phyloP scores from a whole-genome alignment of 352 stramenopile species.

The Phytophthora multivora region DNA sequence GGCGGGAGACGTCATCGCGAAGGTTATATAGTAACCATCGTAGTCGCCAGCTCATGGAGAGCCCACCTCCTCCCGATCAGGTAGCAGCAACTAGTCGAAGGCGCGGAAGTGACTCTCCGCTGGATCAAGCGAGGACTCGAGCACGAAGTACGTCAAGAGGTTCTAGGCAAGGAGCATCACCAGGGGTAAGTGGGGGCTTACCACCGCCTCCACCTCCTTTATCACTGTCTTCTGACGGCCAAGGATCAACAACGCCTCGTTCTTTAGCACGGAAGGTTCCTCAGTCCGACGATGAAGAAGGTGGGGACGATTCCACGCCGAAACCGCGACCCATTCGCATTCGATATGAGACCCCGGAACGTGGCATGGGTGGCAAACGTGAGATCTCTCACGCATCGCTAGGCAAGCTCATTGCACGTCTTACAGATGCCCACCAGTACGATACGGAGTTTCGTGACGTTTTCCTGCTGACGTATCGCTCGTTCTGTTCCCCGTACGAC shows the following conservation, averaged over 20 bases:
- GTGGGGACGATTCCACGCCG: slow-evolving; percentile 17
- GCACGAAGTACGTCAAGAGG: slow-evolving; percentile 27
- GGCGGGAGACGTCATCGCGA: slow-evolving; percentile 17
- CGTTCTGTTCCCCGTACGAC: slow-evolving; percentile 84
- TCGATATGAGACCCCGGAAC: slow-evolving; percentile 70
- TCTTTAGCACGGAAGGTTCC: slow-evolving; percentile 27
- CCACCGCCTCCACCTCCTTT: slow-evolving; percentile 26
- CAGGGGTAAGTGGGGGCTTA: slow-evolving; percentile 18
- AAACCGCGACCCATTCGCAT: slow-evolving; percentile 66
- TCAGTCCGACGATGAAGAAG: slow-evolving; percentile 13
- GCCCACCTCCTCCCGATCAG: slow-evolving; percentile 34
- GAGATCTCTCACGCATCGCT: slow-evolving; percentile 89
- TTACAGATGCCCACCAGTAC: slow-evolving; percentile 87
- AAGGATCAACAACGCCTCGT: slow-evolving; percentile 20
- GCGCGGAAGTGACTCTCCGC: slow-evolving; percentile 21
- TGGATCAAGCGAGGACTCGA: slow-evolving; percentile 18
- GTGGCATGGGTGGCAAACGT: slow-evolving; percentile 65
- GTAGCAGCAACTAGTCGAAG: slow-evolving; percentile 27
- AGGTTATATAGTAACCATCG: slow-evolving; percentile 35
- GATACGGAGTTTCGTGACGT: slow-evolving; percentile 87
- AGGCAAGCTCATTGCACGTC: slow-evolving; percentile 78
- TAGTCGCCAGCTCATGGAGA: slow-evolving; percentile 46
- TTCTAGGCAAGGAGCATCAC: slow-evolving; percentile 21
- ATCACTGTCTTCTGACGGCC: slow-evolving; percentile 19
- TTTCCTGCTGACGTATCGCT: slow-evolving; percentile 83